Evolutionary conservation across 352 stramenopile genomes (phyloP).

Genomic region (Globisporangium cederbergense): DNA sequence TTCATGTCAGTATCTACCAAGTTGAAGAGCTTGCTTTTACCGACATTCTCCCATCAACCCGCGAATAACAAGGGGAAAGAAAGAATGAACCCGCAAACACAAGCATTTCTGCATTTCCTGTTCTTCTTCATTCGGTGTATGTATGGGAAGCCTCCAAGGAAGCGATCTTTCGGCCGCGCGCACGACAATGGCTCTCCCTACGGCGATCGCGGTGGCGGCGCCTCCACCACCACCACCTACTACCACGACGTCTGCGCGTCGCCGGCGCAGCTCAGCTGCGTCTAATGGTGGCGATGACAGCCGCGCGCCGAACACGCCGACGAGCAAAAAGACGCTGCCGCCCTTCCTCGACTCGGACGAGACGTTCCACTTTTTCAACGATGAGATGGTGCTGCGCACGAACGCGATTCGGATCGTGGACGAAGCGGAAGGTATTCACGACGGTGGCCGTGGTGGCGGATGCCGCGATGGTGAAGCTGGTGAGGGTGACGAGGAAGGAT

Average conservation of each 20-base stretch:
- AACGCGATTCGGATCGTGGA: conserved; percentile 50
- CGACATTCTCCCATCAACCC: neutral
- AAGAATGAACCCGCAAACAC: neutral
- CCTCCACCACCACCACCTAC: neutral
- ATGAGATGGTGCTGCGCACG: conserved; percentile 51
- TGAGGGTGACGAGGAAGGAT: conserved; percentile 22
- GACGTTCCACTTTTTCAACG: conserved; percentile 68
- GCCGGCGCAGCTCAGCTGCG: conserved; percentile 9
- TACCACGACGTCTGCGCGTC: conserved; percentile 1
- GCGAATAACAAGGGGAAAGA: too few relatives aligned
- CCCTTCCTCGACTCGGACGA: conserved; percentile 51
- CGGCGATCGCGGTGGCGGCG: neutral
- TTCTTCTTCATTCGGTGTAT: conserved; percentile 1
- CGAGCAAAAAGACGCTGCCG: conserved; percentile 15
- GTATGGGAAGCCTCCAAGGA: conserved; percentile 5
- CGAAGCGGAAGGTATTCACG: conserved; percentile 9
- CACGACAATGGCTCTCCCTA: conserved; percentile 1
- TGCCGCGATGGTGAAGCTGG: conserved; percentile 17
- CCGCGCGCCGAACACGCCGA: conserved; percentile 6
- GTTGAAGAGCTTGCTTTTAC: neutral
- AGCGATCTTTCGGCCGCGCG: conserved; percentile 7
- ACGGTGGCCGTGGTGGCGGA: conserved; percentile 15
- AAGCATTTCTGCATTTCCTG: neutral
- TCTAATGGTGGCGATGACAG: neutral
- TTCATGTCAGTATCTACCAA: neutral